phyloP scores from a whole-genome alignment of 129 eudicot species.

The Smallanthus sonchifolius region DNA sequence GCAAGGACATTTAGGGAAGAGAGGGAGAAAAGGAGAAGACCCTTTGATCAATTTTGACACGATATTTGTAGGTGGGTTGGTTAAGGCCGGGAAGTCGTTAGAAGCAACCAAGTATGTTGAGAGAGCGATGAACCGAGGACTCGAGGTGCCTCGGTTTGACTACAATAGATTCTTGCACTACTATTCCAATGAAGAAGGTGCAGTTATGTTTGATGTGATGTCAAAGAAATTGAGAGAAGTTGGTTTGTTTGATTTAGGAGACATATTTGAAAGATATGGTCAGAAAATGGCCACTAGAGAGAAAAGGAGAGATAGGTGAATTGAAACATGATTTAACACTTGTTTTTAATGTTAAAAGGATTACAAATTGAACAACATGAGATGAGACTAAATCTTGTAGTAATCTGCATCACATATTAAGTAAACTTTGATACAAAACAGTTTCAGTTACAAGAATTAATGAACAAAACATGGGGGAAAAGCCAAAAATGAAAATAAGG shows the following conservation, averaged over 20 bases:
- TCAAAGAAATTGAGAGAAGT: constrained; percentile 77
- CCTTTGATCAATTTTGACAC: constrained; percentile 81
- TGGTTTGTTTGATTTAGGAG: constrained; percentile 84
- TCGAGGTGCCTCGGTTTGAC: constrained; percentile 83
- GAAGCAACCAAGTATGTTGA: constrained; percentile 82
- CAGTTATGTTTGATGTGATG: constrained; percentile 72
- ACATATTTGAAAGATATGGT: constrained; percentile 70
- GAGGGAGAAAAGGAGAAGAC: constrained; percentile 81
- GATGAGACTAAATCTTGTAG: constrained; percentile 1
- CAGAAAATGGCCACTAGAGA: constrained; percentile 90
- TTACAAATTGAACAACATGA: not conserved
- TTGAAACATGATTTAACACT: constrained; percentile 17
- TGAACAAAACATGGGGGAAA: constrained; percentile 9
- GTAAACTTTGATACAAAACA: constrained; percentile 27
- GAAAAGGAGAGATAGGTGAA: constrained; percentile 51
- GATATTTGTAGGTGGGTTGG: constrained; percentile 81
- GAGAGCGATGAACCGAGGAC: constrained; percentile 56
- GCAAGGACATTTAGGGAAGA: constrained; percentile 86
- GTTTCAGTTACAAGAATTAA: constrained; percentile 36
- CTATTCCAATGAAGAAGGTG: constrained; percentile 83
- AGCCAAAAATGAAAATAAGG: constrained; percentile 14
- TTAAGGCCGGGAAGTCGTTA: constrained; percentile 66
- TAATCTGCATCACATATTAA: not conserved
- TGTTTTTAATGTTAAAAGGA: not conserved
- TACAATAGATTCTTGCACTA: constrained; percentile 78